Base-by-base conservation (phyloP, 129 eudicot species). In the Centella asiatica region DNA sequence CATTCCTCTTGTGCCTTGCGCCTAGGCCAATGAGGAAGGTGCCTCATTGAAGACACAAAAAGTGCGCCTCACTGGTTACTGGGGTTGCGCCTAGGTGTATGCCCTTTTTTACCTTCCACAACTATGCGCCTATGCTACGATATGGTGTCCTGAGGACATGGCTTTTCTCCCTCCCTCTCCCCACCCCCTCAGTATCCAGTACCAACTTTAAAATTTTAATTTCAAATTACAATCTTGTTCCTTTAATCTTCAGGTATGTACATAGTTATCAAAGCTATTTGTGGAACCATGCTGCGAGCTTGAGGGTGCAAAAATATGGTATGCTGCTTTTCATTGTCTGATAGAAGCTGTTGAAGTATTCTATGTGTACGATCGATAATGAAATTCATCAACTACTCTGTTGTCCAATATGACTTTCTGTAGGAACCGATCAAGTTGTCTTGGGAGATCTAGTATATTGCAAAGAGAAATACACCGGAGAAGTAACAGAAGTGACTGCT, bases 231-330 rank as follows among this genome's bases (percentile, higher is more conserved):
- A 52, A 26, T 25, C 3, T 19, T 32, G 17, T 3, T 55, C 40
- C 20, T 29, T 8, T 58, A 51, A 28, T 64, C 48, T 76, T 49
- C 87, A 86, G 95, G 95, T 90, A 78, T 53, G 95, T 83, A 64
- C 97, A 90, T 57, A 83, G 95, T 70, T 86, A 86, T 62, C 97
- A 90, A 76, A 86, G 95, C 78, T 90, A 86, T 64, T 57, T 90
- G 40, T 86, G 95, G 97, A 90, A 86, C 72, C 93, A 90, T 75
- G 95, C 93, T 5, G 86, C 97, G 28, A 86, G 97, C 73, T 57
- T 63, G 70, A 83, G 97, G 74, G 97, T 85, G 58, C 89, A 83
- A 68, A 85, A 78, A 45, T 78, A 83, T 47, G 97, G 97, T 90
- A 62, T 65, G 72, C 51, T 29, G 50, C 11, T 59, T 59, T 62